Base-by-base conservation (phyloP, 1,139 yeast species). In the Geotrichum citri-aurantii region DNA sequence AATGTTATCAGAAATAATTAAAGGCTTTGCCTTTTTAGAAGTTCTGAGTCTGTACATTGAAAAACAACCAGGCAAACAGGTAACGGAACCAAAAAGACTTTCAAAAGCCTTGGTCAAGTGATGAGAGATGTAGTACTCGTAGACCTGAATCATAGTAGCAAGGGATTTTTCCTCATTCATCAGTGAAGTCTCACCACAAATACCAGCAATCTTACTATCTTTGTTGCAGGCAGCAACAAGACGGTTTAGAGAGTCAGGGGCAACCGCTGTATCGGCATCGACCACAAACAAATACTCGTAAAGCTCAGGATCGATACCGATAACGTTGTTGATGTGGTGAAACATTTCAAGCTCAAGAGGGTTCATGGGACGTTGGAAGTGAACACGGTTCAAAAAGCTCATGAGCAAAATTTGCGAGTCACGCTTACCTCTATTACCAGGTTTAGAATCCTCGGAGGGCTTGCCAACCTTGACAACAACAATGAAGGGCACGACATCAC, bases 41-140 rank as follows among this genome's bases (percentile, higher is more conserved):
- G 75, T 72, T 53, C 74, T 65, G 50, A 75, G 60, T n/a, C 78
- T 67, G 60, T 73, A 75, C 64, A 75, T 65, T 1, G 77, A 67
- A 66, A 75, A 75, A 65, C 78, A 75, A n/a, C 78, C 78, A 6
- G 78, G 78, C 55, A 75, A 64, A 66, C 78, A 75, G 1, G 78
- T 75, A 23, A 75, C 77, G 8, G 73, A 65, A 1, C 78, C 77
- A 64, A 75, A 75, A 59, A 75, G 59, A 56, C 75, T 69, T 64
- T 75, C 78, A 62, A 75, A 75, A 2, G 77, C 77, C 59, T 75
- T 75, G 24, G 78, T 71, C 56, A 75, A 67, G 58, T 75, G 75
- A 62, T 75, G 78, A 23, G 77, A 74, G 60, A 75, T 75, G 63
- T 71, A 75, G 62, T 75, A 75, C 62, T 75, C 78, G 61, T 75